phyloP scores from a whole-genome alignment of 2,329 filamentous ascomycete species.

The Cryphonectria japonica region DNA sequence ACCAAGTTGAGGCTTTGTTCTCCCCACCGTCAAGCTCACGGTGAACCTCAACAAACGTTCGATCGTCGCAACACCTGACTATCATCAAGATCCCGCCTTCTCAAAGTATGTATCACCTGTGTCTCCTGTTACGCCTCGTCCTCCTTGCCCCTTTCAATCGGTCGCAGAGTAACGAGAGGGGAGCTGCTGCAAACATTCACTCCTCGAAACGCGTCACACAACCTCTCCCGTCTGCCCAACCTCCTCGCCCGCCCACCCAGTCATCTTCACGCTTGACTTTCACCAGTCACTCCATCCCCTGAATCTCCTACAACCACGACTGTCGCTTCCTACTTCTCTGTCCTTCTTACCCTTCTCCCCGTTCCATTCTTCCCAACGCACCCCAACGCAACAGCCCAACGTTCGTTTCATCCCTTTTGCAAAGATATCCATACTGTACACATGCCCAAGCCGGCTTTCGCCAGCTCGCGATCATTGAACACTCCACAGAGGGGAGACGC shows the following conservation, averaged over 20 bases:
- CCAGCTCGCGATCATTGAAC: slow-evolving; percentile 7
- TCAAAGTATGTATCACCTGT: slow-evolving; percentile 22
- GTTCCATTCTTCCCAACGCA: slow-evolving; percentile 1
- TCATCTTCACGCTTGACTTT: slow-evolving; percentile 14
- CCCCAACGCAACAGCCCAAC: neutral
- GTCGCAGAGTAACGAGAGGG: slow-evolving; percentile 23
- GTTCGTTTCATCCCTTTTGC: slow-evolving; percentile 16
- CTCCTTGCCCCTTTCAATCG: slow-evolving; percentile 21
- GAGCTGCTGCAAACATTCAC: slow-evolving; percentile 25
- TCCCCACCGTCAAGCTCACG: slow-evolving; percentile 20
- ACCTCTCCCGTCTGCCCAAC: slow-evolving; percentile 26
- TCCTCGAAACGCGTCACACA: slow-evolving; percentile 29
- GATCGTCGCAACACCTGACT: neutral
- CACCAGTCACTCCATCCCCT: slow-evolving; percentile 11
- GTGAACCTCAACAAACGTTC: slow-evolving; percentile 13
- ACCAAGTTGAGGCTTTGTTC: neutral
- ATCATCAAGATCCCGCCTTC: slow-evolving; percentile 10
- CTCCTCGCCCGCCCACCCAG: slow-evolving; percentile 17
- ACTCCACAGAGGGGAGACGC: neutral
- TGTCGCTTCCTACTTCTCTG: slow-evolving; percentile 9
- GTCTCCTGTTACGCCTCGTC: slow-evolving; percentile 18
- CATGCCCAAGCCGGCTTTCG: slow-evolving; percentile 8
- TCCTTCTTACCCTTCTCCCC: neutral
- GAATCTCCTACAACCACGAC: slow-evolving; percentile 7
- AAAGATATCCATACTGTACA: slow-evolving; percentile 10